A percentile compares a stretch with the other conserved stretches of the same genome.
These are phyloP conservation scores for Chrysoporthe austroafricana DNA, from an alignment of 2,329 filamentous ascomycete species.

Conservation along the genomic window DNA sequence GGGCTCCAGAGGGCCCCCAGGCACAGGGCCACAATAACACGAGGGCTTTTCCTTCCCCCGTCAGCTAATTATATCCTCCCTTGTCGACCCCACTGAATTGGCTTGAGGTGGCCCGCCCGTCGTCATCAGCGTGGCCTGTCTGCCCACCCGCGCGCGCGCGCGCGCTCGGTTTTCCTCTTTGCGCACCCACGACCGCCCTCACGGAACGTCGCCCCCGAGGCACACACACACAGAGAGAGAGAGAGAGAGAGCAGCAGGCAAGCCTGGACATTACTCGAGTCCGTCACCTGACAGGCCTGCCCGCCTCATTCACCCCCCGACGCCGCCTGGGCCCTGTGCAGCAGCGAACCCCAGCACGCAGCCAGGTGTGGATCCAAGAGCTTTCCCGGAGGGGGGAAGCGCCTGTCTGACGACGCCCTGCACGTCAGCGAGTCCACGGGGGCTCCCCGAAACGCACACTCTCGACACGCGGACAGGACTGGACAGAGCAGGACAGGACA, in stretches of 20 bases:
- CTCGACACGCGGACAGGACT: background rate
- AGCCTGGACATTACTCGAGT: background rate
- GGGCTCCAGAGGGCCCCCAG: too few species aligned
- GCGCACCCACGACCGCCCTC: background rate
- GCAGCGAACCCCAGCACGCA: too few species aligned
- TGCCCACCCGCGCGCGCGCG: background rate
- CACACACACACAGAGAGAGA: too few species aligned
- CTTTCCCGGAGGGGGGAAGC: background rate
- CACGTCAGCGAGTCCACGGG: background rate
- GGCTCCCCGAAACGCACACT: background rate
- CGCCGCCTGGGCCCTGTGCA: too few species aligned
- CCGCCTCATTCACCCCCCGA: background rate
- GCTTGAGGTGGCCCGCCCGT: background rate
- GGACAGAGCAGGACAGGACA: too few species aligned
- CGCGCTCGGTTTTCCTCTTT: background rate
- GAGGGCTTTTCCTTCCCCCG: background rate
- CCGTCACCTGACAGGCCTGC: background rate
- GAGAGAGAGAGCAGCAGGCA: too few species aligned
- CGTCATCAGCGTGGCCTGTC: conserved; percentile 14
- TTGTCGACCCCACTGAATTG: conserved; percentile 8
- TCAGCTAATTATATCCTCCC: conserved; percentile 3
- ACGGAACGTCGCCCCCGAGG: background rate
- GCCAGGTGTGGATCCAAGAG: too few species aligned
- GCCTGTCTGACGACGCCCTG: background rate
- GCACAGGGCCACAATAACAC: background rate